A percentile compares a stretch with the other conserved stretches of the same genome.
Evolutionary conservation across 495 filamentous ascomycete genomes (phyloP).

Genomic region (Penicillium maclennaniae): DNA sequence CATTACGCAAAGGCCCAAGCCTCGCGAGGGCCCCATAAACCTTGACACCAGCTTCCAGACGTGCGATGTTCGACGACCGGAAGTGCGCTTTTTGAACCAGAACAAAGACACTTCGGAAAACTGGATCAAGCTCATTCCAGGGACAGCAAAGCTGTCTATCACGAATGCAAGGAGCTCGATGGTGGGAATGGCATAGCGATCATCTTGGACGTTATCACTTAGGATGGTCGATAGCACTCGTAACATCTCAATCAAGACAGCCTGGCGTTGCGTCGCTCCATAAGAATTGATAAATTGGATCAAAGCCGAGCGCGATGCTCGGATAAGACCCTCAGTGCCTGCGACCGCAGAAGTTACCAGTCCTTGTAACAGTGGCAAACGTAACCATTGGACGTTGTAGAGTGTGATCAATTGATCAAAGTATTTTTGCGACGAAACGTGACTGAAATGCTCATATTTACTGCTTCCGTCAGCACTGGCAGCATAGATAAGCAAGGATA

Average conservation of each 20-base stretch:
- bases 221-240: constrained; percentile 43
- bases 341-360: constrained; percentile 76
- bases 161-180: constrained; percentile 74
- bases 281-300: constrained; percentile 40
- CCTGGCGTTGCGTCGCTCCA: constrained; percentile 31
- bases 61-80: constrained; percentile 73
- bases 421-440: constrained; percentile 41
- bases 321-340: constrained; percentile 77
- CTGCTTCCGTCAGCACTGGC: constrained; percentile 28
- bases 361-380: constrained; percentile 61
- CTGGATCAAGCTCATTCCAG: constrained; percentile 17
- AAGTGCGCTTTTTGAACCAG: constrained; percentile 73
- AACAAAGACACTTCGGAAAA: constrained; percentile 59
- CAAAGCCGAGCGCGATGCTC: constrained; percentile 68
- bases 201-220: constrained; percentile 48
- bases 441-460: constrained; percentile 43
- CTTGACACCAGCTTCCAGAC: constrained; percentile 71
- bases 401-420: constrained; percentile 42
- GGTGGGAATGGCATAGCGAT: constrained; percentile 68
- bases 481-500: neutral
- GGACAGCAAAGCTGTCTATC: constrained; percentile 46
- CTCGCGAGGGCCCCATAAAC: constrained; percentile 66
- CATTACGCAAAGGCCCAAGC: constrained; percentile 31
- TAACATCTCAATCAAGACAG: constrained; percentile 32
- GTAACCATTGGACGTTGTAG: constrained; percentile 35